phyloP scores from a whole-genome alignment of 768 basidiomycete genomes.

The Termitomyces sp. region DNA sequence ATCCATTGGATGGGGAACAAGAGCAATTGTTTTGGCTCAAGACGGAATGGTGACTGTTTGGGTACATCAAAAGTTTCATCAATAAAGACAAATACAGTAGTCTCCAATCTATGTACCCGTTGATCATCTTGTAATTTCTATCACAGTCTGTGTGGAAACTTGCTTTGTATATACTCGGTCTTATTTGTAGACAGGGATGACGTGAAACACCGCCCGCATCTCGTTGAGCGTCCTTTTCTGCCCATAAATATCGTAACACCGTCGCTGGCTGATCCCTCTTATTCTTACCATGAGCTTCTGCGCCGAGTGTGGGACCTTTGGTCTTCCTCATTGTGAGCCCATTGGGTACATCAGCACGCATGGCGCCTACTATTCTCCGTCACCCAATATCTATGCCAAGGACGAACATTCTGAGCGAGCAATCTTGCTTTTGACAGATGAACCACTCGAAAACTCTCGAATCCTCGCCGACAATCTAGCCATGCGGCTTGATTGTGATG shows the following conservation, averaged over 20 bases:
- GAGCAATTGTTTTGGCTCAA: too few species aligned
- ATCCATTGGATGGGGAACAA: too few species aligned
- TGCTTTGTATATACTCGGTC: neutral
- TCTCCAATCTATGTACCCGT: neutral
- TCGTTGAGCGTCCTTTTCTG: neutral
- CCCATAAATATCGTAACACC: conserved; percentile 1
- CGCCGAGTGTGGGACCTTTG: conserved; percentile 34
- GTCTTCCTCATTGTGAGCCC: conserved; percentile 39
- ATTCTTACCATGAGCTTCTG: conserved; percentile 14
- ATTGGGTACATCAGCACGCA: conserved; percentile 32
- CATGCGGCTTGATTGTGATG: conserved; percentile 44
- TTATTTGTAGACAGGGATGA: conserved; percentile 7
- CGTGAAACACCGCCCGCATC: conserved; percentile 9
- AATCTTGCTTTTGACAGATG: conserved; percentile 50
- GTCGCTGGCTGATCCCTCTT: neutral
- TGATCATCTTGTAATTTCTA: neutral
- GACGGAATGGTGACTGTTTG: too few species aligned
- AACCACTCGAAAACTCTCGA: conserved; percentile 48
- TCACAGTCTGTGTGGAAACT: neutral
- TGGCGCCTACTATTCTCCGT: conserved; percentile 39
- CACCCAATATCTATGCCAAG: conserved; percentile 14
- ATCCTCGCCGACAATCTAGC: conserved; percentile 53
- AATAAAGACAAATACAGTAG: too few species aligned
- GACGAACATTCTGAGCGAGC: conserved; percentile 28
- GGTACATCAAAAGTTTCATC: too few species aligned